phyloP scores from a whole-genome alignment of 495 filamentous ascomycete species.

The Aeminium ludgeri region DNA sequence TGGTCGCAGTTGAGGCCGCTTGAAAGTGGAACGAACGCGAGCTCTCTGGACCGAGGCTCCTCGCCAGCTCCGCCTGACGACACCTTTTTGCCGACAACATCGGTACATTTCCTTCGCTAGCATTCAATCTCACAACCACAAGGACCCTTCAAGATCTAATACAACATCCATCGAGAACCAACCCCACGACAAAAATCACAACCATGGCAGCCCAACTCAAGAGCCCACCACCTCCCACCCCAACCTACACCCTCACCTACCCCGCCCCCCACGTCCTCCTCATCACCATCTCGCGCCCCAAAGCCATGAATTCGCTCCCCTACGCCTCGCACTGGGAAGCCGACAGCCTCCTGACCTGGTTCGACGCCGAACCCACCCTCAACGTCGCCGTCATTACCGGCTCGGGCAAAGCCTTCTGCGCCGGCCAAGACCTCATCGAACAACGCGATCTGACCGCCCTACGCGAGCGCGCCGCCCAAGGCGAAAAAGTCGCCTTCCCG shows the following conservation, averaged over 20 bases:
- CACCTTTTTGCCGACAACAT: too few relatives aligned
- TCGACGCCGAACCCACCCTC: conserved; percentile 38
- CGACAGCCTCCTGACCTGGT: conserved; percentile 38
- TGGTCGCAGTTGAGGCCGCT: too few relatives aligned
- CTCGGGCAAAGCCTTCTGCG: conserved; percentile 37
- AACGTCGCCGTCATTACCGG: conserved; percentile 43
- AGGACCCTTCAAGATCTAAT: too few relatives aligned
- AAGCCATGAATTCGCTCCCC: conserved; percentile 41
- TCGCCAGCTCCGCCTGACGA: too few relatives aligned
- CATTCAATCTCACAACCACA: too few relatives aligned
- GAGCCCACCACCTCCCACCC: conserved; percentile 13
- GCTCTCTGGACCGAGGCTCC: too few relatives aligned
- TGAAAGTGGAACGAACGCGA: too few relatives aligned
- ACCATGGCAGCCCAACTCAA: conserved; percentile 12
- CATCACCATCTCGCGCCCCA: conserved; percentile 44
- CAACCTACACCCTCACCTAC: conserved; percentile 31
- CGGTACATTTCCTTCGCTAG: too few relatives aligned
- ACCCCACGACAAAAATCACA: too few relatives aligned
- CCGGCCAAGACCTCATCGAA: conserved; percentile 37
- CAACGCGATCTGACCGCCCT: conserved; percentile 10
- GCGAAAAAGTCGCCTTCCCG: conserved; percentile 8
- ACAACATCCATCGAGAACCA: too few relatives aligned
- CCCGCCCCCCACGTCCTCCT: conserved; percentile 40
- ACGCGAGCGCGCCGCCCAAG: conserved; percentile 1
- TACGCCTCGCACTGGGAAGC: conserved; percentile 34